These are phyloP conservation scores for Xylaria sp. DNA, from an alignment of 495 filamentous ascomycete species.

Conservation along the genomic window DNA sequence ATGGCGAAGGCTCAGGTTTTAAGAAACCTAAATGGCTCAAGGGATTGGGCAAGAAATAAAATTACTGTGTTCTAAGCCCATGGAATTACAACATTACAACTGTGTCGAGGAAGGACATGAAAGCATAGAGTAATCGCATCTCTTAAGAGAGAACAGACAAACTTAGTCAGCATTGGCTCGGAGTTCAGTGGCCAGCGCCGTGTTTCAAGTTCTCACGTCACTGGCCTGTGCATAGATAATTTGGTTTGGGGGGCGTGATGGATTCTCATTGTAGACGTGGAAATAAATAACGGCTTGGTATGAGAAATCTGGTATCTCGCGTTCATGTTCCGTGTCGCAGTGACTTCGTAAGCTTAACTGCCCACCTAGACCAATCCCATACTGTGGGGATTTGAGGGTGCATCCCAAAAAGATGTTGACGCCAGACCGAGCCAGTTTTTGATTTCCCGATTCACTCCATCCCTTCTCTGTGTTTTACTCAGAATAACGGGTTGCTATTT, in stretches of 20 bases:
- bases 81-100: conserved; percentile 17
- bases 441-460: conserved; percentile 20
- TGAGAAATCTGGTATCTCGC: conserved; percentile 31
- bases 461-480: not conserved
- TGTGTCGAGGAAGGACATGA: not conserved
- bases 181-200: conserved; percentile 23
- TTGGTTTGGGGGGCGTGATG: conserved; percentile 9
- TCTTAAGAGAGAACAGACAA: not conserved
- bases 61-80: not conserved
- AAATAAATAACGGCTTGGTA: conserved; percentile 31
- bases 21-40: conserved; percentile 77
- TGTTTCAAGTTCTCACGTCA: conserved; percentile 27
- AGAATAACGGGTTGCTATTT: conserved; percentile 37
- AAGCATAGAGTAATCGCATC: not conserved
- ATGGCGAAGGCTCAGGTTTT: conserved; percentile 52
- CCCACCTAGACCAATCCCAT: conserved; percentile 29
- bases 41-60: conserved; percentile 61
- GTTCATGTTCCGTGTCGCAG: conserved; percentile 30
- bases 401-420: conserved; percentile 32
- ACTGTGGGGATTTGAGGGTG: conserved; percentile 34
- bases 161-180: conserved; percentile 1
- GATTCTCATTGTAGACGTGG: conserved; percentile 28
- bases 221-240: conserved; percentile 3
- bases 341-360: conserved; percentile 30
- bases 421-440: conserved; percentile 22